Evolutionary conservation across 345 rosid species (phyloP).

Genomic region (Isatis tinctoria): DNA sequence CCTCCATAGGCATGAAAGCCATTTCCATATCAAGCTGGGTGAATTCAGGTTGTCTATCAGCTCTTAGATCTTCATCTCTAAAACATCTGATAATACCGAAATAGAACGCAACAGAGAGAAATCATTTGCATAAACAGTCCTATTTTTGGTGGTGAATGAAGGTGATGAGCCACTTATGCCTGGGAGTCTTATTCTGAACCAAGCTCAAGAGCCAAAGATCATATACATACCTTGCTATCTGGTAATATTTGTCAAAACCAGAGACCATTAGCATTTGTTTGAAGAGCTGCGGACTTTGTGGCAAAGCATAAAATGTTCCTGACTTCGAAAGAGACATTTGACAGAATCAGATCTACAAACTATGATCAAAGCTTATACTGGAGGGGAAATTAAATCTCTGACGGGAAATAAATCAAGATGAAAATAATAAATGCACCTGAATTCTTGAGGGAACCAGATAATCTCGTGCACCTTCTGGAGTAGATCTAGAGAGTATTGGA

Average conservation of each 20-base stretch:
- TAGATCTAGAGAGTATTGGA: constrained; percentile 90
- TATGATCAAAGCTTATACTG: constrained; percentile 22
- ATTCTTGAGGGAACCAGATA: constrained; percentile 94
- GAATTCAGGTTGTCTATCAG: constrained; percentile 98
- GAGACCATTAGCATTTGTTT: constrained; percentile 99
- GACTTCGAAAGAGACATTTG: constrained; percentile 67
- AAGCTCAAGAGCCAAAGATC: constrained; percentile 12
- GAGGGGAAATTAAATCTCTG: not conserved
- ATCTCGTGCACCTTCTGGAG: constrained; percentile 98
- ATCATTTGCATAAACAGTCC: not conserved
- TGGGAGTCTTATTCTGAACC: constrained; percentile 1
- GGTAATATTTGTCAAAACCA: constrained; percentile 92
- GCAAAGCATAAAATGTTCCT: constrained; percentile 98
- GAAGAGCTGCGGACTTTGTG: constrained; percentile 95
- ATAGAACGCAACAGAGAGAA: constrained; percentile 12
- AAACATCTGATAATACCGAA: constrained; percentile 59
- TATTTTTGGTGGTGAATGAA: constrained; percentile 5
- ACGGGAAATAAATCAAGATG: not conserved
- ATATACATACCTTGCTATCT: constrained; percentile 74
- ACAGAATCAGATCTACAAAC: constrained; percentile 37
- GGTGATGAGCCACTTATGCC: not conserved
- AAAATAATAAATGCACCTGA: constrained; percentile 56
- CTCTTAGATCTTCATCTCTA: constrained; percentile 97
- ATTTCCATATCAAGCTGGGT: constrained; percentile 98
- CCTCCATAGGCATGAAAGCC: constrained; percentile 87